Conservation (phyloP, 2,329 filamentous ascomycete genomes). For the Fusarium chlamydosporum region DNA sequence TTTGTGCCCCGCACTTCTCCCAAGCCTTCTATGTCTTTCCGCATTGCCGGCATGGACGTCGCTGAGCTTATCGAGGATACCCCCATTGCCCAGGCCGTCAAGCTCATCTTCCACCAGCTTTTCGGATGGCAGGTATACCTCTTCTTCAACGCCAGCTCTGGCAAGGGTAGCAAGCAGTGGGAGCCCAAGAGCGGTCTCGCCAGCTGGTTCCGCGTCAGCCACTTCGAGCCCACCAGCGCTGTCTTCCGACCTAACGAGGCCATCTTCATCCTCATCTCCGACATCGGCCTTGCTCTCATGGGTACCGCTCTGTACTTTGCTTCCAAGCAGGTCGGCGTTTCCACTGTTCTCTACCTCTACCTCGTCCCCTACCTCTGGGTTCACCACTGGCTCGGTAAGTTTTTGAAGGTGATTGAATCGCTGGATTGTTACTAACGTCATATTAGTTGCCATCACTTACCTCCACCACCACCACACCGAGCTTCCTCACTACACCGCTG, state of each 20-base stretch:
- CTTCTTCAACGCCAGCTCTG: constrained; percentile 69
- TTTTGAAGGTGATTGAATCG: background rate
- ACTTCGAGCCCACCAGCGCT: constrained; percentile 73
- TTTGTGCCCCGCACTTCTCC: constrained; percentile 69
- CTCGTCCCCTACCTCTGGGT: constrained; percentile 77
- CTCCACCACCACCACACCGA: constrained; percentile 78
- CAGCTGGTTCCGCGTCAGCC: constrained; percentile 64
- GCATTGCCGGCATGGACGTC: constrained; percentile 59
- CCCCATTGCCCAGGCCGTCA: constrained; percentile 67
- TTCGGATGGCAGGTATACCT: constrained; percentile 76
- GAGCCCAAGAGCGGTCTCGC: constrained; percentile 50
- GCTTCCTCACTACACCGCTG: constrained; percentile 58
- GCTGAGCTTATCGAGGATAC: constrained; percentile 74
- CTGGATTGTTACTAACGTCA: constrained; percentile 18
- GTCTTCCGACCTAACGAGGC: constrained; percentile 72
- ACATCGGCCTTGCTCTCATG: constrained; percentile 70
- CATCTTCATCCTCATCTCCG: constrained; percentile 69
- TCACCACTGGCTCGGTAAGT: constrained; percentile 76
- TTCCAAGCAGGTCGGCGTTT: constrained; percentile 67
- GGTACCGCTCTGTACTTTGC: constrained; percentile 65
- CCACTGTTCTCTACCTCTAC: constrained; percentile 72
- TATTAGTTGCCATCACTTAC: constrained; percentile 78
- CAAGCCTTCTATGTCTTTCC: constrained; percentile 54
- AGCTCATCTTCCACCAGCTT: constrained; percentile 73
- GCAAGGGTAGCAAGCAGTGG: constrained; percentile 63